These are phyloP conservation scores for Dissophora ornata DNA, from an alignment of 192 early-diverging fungal genomes.

Conservation along the genomic window DNA sequence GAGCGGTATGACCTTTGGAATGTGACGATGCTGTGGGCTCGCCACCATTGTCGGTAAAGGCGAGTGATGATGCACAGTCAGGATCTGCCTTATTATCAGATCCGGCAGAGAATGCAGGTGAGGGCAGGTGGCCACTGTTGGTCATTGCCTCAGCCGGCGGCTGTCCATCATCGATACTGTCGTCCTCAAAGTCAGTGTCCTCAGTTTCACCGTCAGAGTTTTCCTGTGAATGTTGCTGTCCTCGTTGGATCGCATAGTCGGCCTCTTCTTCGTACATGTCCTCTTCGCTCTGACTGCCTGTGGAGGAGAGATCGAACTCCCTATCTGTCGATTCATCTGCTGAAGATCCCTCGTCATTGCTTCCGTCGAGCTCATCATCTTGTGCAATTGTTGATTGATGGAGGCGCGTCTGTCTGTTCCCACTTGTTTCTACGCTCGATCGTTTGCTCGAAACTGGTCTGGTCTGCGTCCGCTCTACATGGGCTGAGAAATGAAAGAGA, in stretches of 20 bases:
- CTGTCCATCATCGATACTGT: constrained; percentile 1
- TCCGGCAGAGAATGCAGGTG: constrained; percentile 26
- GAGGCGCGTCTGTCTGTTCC: not conserved
- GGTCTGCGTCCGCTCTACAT: constrained; percentile 7
- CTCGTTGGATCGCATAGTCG: not conserved
- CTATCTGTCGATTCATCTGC: constrained; percentile 15
- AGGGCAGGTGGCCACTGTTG: constrained; percentile 26
- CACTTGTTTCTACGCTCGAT: constrained; percentile 9
- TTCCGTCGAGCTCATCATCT: not conserved
- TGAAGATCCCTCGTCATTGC: constrained; percentile 2
- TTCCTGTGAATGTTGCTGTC: not conserved
- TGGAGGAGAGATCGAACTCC: constrained; percentile 13
- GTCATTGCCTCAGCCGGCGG: not conserved
- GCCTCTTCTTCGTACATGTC: constrained; percentile 23
- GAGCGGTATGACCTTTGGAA: not conserved
- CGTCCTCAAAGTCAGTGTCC: constrained; percentile 1
- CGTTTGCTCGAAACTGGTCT: constrained; percentile 14
- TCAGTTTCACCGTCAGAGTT: constrained; percentile 21
- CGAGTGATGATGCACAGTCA: not conserved
- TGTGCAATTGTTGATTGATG: not conserved
- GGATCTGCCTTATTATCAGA: not conserved
- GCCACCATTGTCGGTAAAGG: not conserved
- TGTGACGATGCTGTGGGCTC: not conserved
- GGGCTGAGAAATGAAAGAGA: no score
- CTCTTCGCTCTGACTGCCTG: constrained; percentile 17